These are phyloP conservation scores for Phytopythium chamaehyphon DNA, from an alignment of 352 stramenopile genomes.

Conservation along the genomic window DNA sequence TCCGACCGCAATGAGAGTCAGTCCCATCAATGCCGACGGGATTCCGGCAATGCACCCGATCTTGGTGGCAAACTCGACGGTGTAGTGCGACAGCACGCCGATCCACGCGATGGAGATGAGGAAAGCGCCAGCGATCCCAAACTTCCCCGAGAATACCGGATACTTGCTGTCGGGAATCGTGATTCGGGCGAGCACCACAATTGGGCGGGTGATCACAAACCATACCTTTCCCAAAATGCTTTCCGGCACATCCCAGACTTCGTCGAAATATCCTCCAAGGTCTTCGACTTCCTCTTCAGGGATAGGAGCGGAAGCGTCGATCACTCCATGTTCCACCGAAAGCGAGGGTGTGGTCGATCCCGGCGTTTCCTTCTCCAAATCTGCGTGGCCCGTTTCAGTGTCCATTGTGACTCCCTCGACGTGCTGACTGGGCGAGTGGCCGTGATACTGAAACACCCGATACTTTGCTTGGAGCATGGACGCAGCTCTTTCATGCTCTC, in stretches of 20 bases:
- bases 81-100: slow-evolving; percentile 68
- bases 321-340: background rate
- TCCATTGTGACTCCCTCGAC: slow-evolving; percentile 8
- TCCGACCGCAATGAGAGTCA: slow-evolving; percentile 76
- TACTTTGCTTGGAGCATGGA: slow-evolving; percentile 67
- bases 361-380: slow-evolving; percentile 4
- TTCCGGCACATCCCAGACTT: slow-evolving; percentile 36
- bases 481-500: slow-evolving; percentile 39
- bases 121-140: slow-evolving; percentile 53
- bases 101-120: slow-evolving; percentile 71
- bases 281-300: slow-evolving; percentile 17
- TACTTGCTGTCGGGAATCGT: slow-evolving; percentile 77
- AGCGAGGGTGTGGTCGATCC: background rate
- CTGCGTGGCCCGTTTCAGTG: slow-evolving; percentile 4
- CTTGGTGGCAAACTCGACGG: slow-evolving; percentile 52
- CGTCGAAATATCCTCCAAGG: slow-evolving; percentile 57
- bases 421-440: slow-evolving; percentile 19
- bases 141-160: slow-evolving; percentile 38
- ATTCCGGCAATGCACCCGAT: slow-evolving; percentile 67
- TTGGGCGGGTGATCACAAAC: slow-evolving; percentile 63
- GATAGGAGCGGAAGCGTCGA: background rate
- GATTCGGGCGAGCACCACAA: slow-evolving; percentile 55
- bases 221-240: slow-evolving; percentile 44
- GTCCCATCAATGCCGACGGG: slow-evolving; percentile 66
- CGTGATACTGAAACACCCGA: slow-evolving; percentile 63